These are phyloP conservation scores for Azolla pinnata DNA, from an alignment of 75 land plant species.

Conservation along the genomic window DNA sequence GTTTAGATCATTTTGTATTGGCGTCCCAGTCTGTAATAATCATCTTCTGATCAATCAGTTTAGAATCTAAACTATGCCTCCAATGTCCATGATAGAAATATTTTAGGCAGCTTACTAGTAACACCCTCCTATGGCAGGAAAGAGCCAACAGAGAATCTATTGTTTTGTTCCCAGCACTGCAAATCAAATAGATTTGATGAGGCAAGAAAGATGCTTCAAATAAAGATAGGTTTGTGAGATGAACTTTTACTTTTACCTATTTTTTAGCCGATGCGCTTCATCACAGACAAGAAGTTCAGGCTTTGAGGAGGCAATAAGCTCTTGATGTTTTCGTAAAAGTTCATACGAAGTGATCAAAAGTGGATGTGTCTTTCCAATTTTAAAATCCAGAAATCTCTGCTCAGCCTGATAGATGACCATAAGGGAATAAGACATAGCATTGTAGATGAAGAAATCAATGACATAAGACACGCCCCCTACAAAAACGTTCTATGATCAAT, in stretches of 20 bases:
- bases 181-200: not conserved
- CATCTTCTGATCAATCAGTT: not conserved
- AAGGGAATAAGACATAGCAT: no score
- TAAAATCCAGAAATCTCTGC: slow-evolving; percentile 27
- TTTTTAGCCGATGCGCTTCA: slow-evolving; percentile 44
- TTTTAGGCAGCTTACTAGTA: slow-evolving; percentile 18
- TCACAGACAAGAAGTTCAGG: slow-evolving; percentile 42
- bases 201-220: not conserved
- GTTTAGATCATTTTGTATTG: slow-evolving; percentile 35
- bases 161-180: slow-evolving; percentile 42
- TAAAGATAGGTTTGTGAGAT: not conserved
- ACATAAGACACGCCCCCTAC: no score
- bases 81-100: no score
- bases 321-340: slow-evolving; percentile 25
- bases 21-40: slow-evolving; percentile 37
- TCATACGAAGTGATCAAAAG: slow-evolving; percentile 44
- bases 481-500: no score
- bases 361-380: slow-evolving; percentile 23
- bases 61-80: not conserved
- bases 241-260: slow-evolving; percentile 33
- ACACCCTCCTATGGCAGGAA: slow-evolving; percentile 24
- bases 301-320: slow-evolving; percentile 26
- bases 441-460: no score
- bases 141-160: slow-evolving; percentile 27
- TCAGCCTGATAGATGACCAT: slow-evolving; percentile 34